Base-by-base conservation (phyloP, 208 protist species). In the Acanthamoeba lenticulata region DNA sequence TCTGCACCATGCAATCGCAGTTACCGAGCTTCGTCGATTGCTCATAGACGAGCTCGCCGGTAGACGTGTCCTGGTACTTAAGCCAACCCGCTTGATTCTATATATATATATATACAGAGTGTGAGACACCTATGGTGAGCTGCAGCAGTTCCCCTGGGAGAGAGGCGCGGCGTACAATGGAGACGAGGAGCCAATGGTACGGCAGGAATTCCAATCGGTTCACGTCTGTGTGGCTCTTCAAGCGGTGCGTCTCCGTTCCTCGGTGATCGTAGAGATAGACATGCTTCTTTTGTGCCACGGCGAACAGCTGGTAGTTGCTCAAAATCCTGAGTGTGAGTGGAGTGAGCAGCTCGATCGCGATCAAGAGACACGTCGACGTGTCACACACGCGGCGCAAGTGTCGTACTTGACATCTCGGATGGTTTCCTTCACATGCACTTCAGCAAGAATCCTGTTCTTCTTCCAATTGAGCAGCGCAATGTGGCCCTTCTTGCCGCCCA, bases 211-310 rank as follows among this genome's bases (percentile, higher is more conserved):
- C 96, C 3, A 99, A 91, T 1, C 97, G 95, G 67, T 98, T 97
- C 93, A 99, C 98, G 95, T 99, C 97, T 34, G 97, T 95, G 94
- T 99, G 98, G 89, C 98, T 98, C n/a, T 97, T 97, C 38, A 99
- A 96, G 62, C 98, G 95, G 95, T 99, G 99, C 94, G 99, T 97
- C 96, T 99, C 99, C 19, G 98, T 96, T 42, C 99, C 99, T 42
- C 98, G 97, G 77, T 98, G 98, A 92, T 99, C 99, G 97, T 99
- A 99, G 96, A 99, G 99, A 97, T 99, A 99, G 21, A 99, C 97
- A 95, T 99, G 99, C 96, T 99, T 99, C 94, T 99, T 99, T 98
- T 99, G 99, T 36, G 99, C 99, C 21, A 99, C 98, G 9, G 99
- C 99, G 77, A 99, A 98, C 98, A 99, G 98, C 55, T 98, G 98